Percentiles rank a stretch among this genome's conserved stretches.
These are phyloP conservation scores for Cicer yamashitae DNA, from an alignment of 306 rosid species.

Conservation along the genomic window DNA sequence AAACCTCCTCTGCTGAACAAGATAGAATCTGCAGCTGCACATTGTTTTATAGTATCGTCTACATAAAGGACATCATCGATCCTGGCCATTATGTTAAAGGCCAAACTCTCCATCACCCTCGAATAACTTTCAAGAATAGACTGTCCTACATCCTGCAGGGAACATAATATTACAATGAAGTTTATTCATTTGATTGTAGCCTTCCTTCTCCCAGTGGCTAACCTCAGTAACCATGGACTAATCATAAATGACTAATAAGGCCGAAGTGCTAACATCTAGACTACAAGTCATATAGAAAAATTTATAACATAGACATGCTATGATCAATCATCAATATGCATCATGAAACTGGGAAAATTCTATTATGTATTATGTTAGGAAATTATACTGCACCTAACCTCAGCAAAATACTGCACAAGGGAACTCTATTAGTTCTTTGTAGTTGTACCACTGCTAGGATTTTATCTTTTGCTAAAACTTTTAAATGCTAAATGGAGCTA, in stretches of 20 bases:
- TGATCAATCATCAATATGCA: conserved; percentile 5
- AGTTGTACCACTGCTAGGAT: background rate
- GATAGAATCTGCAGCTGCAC: conserved; percentile 70
- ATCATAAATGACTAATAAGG: conserved; percentile 7
- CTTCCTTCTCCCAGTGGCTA: background rate
- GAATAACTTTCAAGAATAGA: conserved; percentile 98
- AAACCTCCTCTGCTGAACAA: conserved; percentile 74
- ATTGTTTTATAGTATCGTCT: conserved; percentile 78
- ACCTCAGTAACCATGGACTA: conserved; percentile 3
- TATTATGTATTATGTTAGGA: background rate
- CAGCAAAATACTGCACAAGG: background rate
- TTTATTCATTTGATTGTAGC: background rate
- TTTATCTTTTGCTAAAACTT: background rate
- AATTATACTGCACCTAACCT: conserved; percentile 11
- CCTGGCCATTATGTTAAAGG: conserved; percentile 93
- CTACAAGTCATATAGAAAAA: background rate
- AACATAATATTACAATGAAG: conserved; percentile 28
- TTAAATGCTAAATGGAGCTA: background rate
- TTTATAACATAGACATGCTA: background rate
- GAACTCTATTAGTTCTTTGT: background rate
- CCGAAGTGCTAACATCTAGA: background rate
- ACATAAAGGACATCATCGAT: conserved; percentile 87
- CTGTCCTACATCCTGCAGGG: conserved; percentile 92
- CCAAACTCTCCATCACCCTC: conserved; percentile 95
- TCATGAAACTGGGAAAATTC: conserved; percentile 14